Evolutionary conservation across 108 stramenopile species (phyloP).

Genomic region (Schizochytrium sp.): DNA sequence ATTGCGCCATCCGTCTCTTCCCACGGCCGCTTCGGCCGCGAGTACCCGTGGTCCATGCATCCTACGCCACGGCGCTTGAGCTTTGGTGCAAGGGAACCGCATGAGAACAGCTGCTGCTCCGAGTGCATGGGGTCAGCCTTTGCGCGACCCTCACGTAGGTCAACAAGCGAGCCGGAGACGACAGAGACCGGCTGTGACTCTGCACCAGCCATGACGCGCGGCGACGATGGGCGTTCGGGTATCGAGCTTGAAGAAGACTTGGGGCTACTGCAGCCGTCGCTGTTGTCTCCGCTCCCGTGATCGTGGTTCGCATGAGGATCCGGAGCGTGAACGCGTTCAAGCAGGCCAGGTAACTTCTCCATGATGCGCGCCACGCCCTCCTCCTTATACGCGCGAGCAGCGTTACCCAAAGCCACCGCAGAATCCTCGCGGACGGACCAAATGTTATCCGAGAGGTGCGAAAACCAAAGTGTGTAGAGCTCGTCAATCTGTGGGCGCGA

Average conservation of each 20-base stretch:
- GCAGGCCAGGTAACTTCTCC: not conserved
- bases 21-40: conserved; percentile 81
- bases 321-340: not conserved
- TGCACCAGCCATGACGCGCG: conserved; percentile 27
- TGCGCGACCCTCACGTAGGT: not conserved
- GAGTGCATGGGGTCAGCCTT: conserved; percentile 48
- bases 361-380: conserved; percentile 56
- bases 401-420: conserved; percentile 82
- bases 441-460: conserved; percentile 87
- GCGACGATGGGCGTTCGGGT: conserved; percentile 29
- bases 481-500: conserved; percentile 65
- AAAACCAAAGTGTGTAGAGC: conserved; percentile 79
- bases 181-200: not conserved
- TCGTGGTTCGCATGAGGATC: conserved; percentile 25
- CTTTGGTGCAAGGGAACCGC: conserved; percentile 86
- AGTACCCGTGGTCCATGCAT: conserved; percentile 64
- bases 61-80: conserved; percentile 76
- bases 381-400: conserved; percentile 62
- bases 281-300: conserved; percentile 64
- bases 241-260: not conserved
- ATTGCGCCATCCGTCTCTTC: conserved; percentile 88
- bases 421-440: conserved; percentile 90
- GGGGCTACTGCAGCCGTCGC: not conserved
- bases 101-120: conserved; percentile 71
- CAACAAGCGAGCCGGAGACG: not conserved